Evolutionary conservation across 768 basidiomycete genomes (phyloP).

Genomic region (Russula griseocarnosa): DNA sequence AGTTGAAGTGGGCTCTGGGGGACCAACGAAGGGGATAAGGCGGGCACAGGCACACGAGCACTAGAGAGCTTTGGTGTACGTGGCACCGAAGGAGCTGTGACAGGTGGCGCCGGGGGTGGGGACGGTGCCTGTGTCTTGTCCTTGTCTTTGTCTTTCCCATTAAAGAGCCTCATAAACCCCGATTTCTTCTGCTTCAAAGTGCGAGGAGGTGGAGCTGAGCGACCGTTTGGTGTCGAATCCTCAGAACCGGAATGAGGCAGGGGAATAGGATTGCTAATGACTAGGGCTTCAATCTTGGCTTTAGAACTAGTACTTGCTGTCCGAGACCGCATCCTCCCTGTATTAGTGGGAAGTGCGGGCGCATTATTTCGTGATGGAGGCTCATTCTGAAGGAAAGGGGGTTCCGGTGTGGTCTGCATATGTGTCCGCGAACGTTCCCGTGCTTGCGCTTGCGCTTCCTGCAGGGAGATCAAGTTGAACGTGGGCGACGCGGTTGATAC

Average conservation of each 20-base stretch:
- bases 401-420: constrained; percentile 37
- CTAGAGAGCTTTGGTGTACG: constrained; percentile 29
- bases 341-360: constrained; percentile 18
- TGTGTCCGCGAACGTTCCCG: constrained; percentile 54
- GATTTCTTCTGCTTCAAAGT: constrained; percentile 73
- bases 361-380: constrained; percentile 28
- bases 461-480: constrained; percentile 68
- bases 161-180: constrained; percentile 75
- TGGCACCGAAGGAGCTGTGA: constrained; percentile 14
- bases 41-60: constrained; percentile 29
- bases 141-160: constrained; percentile 46
- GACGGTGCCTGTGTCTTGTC: constrained; percentile 50
- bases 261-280: constrained; percentile 25
- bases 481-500: constrained; percentile 42
- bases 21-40: constrained; percentile 20
- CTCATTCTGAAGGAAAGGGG: constrained; percentile 37
- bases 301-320: constrained; percentile 56
- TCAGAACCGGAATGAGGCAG: constrained; percentile 10
- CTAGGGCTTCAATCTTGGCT: constrained; percentile 36
- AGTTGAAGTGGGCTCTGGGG: constrained; percentile 21
- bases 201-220: constrained; percentile 38
- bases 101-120: constrained; percentile 49
- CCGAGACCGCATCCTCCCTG: constrained; percentile 45
- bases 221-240: constrained; percentile 10
- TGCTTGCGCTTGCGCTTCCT: constrained; percentile 67